Evolutionary conservation across 129 eudicot species (phyloP).

Genomic region (Saussurea involucrata): DNA sequence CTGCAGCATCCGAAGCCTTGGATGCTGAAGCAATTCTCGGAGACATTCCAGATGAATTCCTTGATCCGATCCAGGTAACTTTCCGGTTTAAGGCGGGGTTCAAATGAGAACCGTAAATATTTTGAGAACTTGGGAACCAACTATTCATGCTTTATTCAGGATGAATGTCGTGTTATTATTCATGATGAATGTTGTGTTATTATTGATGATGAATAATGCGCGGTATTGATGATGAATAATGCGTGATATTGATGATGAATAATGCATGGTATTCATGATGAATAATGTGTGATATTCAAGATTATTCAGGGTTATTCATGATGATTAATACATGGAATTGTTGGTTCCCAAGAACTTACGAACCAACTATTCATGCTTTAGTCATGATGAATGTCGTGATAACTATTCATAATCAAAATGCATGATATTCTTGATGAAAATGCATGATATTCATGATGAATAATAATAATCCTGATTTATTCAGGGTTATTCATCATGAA

Average conservation of each 20-base stretch:
- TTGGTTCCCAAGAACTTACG: not conserved
- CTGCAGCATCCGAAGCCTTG: constrained; percentile 92
- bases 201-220: not conserved
- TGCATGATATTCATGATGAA: not conserved
- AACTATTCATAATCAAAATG: not conserved
- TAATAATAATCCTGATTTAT: too few relatives aligned
- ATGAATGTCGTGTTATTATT: too few relatives aligned
- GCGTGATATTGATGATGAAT: not conserved
- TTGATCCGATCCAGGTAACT: constrained; percentile 87
- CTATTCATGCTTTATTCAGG: not conserved
- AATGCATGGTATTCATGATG: not conserved
- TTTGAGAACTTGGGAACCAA: not conserved
- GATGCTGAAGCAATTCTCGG: constrained; percentile 94
- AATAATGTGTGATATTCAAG: not conserved
- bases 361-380: not conserved
- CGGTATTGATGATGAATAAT: not conserved
- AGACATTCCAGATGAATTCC: constrained; percentile 95
- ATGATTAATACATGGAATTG: not conserved
- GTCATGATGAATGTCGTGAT: not conserved
- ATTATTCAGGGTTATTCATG: not conserved
- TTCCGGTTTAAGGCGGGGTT: not conserved
- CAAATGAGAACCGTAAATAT: not conserved
- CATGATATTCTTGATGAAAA: not conserved
- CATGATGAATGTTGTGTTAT: not conserved
- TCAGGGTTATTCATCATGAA: not conserved